Conservation (phyloP, 768 basidiomycete genomes). For the Amanita thiersii region DNA sequence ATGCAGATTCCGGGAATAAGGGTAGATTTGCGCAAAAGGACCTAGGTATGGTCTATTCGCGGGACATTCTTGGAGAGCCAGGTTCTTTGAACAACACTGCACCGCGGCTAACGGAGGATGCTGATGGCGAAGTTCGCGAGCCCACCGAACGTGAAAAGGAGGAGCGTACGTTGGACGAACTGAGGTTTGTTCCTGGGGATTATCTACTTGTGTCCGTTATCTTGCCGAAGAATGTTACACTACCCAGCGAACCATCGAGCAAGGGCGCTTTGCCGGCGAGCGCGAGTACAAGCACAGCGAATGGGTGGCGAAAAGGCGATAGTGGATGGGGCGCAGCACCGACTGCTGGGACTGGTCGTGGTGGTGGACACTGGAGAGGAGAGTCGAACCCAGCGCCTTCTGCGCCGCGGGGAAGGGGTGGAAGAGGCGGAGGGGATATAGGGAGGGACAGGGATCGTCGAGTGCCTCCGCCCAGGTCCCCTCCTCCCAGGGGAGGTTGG, state of each 20-base stretch:
- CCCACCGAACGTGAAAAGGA: constrained; percentile 43
- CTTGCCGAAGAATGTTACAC: constrained; percentile 57
- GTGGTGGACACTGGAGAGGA: constrained; percentile 73
- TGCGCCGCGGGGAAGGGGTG: constrained; percentile 32
- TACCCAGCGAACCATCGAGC: constrained; percentile 43
- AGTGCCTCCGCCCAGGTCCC: constrained; percentile 47
- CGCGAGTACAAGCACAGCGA: constrained; percentile 11
- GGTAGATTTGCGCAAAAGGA: constrained; percentile 73
- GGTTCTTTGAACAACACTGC: constrained; percentile 52
- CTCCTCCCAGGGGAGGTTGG: constrained; percentile 36
- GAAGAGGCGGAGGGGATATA: constrained; percentile 23
- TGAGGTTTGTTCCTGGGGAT: constrained; percentile 76
- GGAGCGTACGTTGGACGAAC: constrained; percentile 69
- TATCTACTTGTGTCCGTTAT: constrained; percentile 69
- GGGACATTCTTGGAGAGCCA: constrained; percentile 79
- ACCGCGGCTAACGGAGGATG: constrained; percentile 51
- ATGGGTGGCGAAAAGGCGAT: constrained; percentile 25
- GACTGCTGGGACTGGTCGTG: constrained; percentile 28
- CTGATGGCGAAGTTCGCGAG: constrained; percentile 24
- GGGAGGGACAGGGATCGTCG: constrained; percentile 28
- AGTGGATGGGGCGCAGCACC: constrained; percentile 32
- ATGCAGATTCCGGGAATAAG: constrained; percentile 64
- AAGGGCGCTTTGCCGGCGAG: constrained; percentile 36
- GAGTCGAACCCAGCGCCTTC: constrained; percentile 43
- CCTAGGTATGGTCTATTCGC: constrained; percentile 73